These are phyloP conservation scores for Geotrichum macrosporum DNA, from an alignment of 1,139 yeast species.

Conservation along the genomic window DNA sequence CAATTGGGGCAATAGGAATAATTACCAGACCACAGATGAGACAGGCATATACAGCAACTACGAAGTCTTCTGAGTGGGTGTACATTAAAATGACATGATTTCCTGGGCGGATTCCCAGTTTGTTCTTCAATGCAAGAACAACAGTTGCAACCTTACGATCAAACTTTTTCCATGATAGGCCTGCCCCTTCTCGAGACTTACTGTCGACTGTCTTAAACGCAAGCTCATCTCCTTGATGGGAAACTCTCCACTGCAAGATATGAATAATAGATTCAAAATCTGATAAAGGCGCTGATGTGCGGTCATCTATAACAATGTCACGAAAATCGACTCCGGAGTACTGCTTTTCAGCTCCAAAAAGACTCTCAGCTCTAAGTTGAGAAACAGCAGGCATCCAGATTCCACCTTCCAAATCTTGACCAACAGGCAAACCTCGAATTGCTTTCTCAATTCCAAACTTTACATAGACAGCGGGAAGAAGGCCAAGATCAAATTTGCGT, in stretches of 20 bases:
- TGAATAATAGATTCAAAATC: conserved; percentile 71
- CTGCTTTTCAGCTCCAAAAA: conserved; percentile 52
- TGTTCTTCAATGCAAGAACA: conserved; percentile 52
- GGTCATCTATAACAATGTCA: conserved; percentile 67
- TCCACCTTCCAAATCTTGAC: conserved; percentile 76
- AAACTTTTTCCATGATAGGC: conserved; percentile 79
- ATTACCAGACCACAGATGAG: conserved; percentile 75
- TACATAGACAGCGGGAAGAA: conserved; percentile 69
- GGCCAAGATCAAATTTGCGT: conserved; percentile 71
- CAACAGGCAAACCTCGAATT: conserved; percentile 65
- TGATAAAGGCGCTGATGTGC: conserved; percentile 67
- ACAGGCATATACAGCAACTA: conserved; percentile 82
- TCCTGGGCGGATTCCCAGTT: conserved; percentile 55
- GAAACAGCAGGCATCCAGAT: conserved; percentile 79
- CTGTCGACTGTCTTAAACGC: conserved; percentile 65
- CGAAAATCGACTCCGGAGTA: conserved; percentile 76
- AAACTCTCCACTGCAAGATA: conserved; percentile 72
- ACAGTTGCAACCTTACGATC: conserved; percentile 73
- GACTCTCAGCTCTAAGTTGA: conserved; percentile 50
- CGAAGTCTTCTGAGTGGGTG: conserved; percentile 81
- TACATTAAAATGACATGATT: conserved; percentile 76
- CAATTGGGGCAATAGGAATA: conserved; percentile 75
- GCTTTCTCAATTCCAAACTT: conserved; percentile 72
- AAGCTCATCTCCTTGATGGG: conserved; percentile 68
- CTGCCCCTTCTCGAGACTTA: conserved; percentile 46